Evolutionary conservation across 305 asterid species (phyloP).

Genomic region (Solanum aculeatissimum): DNA sequence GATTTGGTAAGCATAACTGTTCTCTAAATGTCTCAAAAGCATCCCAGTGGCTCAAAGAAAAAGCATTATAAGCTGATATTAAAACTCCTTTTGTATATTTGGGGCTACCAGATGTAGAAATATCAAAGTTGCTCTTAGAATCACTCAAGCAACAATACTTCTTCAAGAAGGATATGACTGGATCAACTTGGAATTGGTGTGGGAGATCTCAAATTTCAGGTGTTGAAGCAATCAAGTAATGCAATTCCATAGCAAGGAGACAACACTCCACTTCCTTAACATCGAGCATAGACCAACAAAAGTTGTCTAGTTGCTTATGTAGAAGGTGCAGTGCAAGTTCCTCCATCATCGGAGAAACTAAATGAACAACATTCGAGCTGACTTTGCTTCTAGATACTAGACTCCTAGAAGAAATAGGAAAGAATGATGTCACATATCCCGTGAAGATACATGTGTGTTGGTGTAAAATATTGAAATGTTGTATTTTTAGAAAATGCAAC

Average conservation of each 20-base stretch:
- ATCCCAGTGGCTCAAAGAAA: neutral
- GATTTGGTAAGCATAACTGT: too few species aligned
- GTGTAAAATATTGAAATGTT: neutral
- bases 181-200: neutral
- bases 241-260: neutral
- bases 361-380: neutral
- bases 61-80: neutral
- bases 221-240: too few species aligned
- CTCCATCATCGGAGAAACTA: too few species aligned
- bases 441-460: neutral
- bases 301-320: neutral
- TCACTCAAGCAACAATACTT: neutral
- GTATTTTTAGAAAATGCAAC: neutral
- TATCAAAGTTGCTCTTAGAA: neutral
- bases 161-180: neutral
- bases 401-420: neutral
- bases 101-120: neutral
- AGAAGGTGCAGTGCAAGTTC: neutral
- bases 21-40: neutral
- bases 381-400: neutral
- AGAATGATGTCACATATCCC: neutral
- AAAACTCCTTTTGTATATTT: neutral
- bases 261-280: neutral
- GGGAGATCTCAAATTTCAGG: neutral
- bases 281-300: neutral